phyloP scores from a whole-genome alignment of 148 eudicot species.

The Rhododendron ovatum region DNA sequence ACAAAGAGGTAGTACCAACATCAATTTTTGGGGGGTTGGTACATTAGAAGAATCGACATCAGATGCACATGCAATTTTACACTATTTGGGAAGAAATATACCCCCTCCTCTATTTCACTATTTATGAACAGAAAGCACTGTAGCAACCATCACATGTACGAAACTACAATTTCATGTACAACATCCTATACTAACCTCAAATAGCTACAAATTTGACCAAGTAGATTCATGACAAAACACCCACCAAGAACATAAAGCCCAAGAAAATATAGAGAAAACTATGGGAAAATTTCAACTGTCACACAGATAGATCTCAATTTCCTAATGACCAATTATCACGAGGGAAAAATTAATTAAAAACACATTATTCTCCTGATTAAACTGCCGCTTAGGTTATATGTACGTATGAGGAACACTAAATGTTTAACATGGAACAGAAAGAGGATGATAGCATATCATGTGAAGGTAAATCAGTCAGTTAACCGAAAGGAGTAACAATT shows the following conservation, averaged over 20 bases:
- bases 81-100: background rate
- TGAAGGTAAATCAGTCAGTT: background rate
- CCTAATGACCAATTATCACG: background rate
- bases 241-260: background rate
- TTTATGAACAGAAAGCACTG: background rate
- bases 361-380: background rate
- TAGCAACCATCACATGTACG: background rate
- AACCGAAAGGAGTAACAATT: background rate
- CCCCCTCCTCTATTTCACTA: background rate
- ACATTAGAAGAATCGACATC: too few relatives aligned
- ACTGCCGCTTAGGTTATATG: background rate
- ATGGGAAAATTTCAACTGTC: background rate
- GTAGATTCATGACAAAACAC: background rate
- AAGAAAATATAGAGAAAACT: background rate
- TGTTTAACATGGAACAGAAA: background rate
- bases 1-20: background rate
- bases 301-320: too few relatives aligned
- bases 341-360: background rate
- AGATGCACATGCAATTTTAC: background rate
- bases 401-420: background rate
- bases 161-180: background rate
- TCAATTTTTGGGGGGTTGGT: background rate
- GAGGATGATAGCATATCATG: background rate
- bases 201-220: background rate
- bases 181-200: background rate